A percentile compares a stretch with the other conserved stretches of the same genome.
phyloP scores from a whole-genome alignment of 1,284 basidiomycete genomes.

The Spongispora temasekensis region DNA sequence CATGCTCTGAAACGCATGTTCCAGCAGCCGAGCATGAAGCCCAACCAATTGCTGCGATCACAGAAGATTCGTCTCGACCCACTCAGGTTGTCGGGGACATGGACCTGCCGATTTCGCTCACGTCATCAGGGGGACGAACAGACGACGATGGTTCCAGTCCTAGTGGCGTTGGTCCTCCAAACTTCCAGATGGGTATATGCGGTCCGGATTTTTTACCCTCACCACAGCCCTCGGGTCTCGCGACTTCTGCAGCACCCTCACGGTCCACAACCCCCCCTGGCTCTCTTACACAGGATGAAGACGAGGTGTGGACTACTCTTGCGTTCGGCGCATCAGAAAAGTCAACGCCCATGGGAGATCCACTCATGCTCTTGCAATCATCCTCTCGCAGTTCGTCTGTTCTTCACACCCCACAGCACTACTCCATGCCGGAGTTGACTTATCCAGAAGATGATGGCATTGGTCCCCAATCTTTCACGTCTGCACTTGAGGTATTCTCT shows the following conservation, averaged over 20 bases:
- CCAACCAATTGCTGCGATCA: not conserved
- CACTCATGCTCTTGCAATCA: conserved; percentile 1
- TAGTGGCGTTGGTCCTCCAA: not conserved
- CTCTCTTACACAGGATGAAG: conserved; percentile 18
- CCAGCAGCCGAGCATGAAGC: not conserved
- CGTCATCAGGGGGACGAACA: not conserved
- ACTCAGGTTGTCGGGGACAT: not conserved
- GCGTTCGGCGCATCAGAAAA: conserved; percentile 10
- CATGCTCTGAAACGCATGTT: not conserved
- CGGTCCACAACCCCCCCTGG: conserved; percentile 14
- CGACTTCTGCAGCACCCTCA: not conserved
- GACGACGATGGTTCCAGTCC: not conserved
- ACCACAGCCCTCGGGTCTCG: not conserved
- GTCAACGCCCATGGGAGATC: conserved; percentile 11
- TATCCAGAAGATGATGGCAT: not conserved
- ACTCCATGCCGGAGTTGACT: not conserved
- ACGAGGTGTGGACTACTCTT: conserved; percentile 23
- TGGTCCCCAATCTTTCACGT: not conserved
- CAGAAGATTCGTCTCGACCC: not conserved
- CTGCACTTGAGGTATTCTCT: not conserved
- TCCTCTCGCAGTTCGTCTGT: conserved; percentile 5
- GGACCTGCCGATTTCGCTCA: not conserved
- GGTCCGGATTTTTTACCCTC: conserved; percentile 5
- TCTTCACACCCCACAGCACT: not conserved
- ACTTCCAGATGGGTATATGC: not conserved